phyloP scores from a whole-genome alignment of 2,329 filamentous ascomycete species.

The Phyllosticta citriasiana region DNA sequence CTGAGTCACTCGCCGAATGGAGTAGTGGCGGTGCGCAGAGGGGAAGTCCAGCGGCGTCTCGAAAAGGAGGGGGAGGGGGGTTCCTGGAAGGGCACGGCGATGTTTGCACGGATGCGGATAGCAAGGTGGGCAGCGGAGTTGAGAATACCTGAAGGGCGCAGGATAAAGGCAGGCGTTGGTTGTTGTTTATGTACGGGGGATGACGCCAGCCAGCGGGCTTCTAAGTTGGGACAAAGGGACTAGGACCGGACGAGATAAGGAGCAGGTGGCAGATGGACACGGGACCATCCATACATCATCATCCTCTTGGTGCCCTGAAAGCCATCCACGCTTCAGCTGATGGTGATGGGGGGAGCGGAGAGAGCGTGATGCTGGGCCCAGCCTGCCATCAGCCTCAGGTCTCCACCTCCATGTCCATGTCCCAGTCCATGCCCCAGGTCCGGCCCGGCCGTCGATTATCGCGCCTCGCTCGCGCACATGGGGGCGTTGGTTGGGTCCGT shows the following conservation, averaged over 20 bases:
- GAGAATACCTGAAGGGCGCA: not conserved
- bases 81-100: slow-evolving; percentile 1
- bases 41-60: slow-evolving; percentile 7
- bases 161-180: slow-evolving; percentile 2
- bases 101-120: not conserved
- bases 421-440: not conserved
- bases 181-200: slow-evolving; percentile 9
- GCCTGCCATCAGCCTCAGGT: slow-evolving; percentile 5
- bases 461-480: not conserved
- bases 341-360: slow-evolving; percentile 4
- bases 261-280: slow-evolving; percentile 8
- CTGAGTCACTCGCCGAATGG: slow-evolving; percentile 9
- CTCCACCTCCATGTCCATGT: not conserved
- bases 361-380: slow-evolving; percentile 1
- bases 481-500: not conserved
- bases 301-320: not conserved
- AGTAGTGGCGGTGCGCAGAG: slow-evolving; percentile 7
- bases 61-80: not conserved
- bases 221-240: slow-evolving; percentile 7
- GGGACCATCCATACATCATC: slow-evolving; percentile 5
- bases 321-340: slow-evolving; percentile 1
- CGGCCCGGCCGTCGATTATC: not conserved
- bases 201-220: slow-evolving; percentile 5
- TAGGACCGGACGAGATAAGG: slow-evolving; percentile 3
- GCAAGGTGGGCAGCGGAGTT: not conserved